Conservation (phyloP, 495 filamentous ascomycete species). For the Aspergillus steynii region DNA sequence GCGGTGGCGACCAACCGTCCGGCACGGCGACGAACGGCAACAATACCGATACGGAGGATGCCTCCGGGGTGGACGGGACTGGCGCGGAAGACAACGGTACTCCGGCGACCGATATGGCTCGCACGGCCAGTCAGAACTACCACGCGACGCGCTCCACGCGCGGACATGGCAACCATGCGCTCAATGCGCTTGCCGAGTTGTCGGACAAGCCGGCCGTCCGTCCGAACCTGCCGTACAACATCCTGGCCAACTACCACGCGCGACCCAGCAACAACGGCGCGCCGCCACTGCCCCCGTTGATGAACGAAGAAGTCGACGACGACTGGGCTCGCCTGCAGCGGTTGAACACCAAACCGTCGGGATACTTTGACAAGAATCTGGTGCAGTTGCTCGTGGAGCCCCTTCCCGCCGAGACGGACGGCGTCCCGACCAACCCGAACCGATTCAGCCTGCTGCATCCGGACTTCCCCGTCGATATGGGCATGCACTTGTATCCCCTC, state of each 20-base stretch:
- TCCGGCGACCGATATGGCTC: slow-evolving; percentile 66
- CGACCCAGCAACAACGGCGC: slow-evolving; percentile 45
- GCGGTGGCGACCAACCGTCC: slow-evolving; percentile 44
- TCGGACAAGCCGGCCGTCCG: slow-evolving; percentile 64
- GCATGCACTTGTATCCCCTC: slow-evolving; percentile 38
- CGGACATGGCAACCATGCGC: slow-evolving; percentile 54
- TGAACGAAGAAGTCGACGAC: slow-evolving; percentile 57
- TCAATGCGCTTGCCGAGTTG: slow-evolving; percentile 61
- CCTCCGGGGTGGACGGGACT: slow-evolving; percentile 38
- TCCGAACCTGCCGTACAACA: slow-evolving; percentile 63
- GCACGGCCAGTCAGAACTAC: slow-evolving; percentile 62
- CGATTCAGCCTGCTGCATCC: slow-evolving; percentile 42
- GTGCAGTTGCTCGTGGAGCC: slow-evolving; percentile 38
- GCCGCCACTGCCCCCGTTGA: slow-evolving; percentile 51
- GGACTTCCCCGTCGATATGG: slow-evolving; percentile 40
- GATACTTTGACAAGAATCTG: slow-evolving; percentile 42
- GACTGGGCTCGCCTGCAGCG: slow-evolving; percentile 60
- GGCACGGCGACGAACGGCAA: slow-evolving; percentile 44
- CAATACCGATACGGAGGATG: slow-evolving; percentile 48
- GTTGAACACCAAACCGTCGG: slow-evolving; percentile 32
- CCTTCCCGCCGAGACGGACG: slow-evolving; percentile 32
- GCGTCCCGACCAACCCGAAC: slow-evolving; percentile 35
- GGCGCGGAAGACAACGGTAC: slow-evolving; percentile 57
- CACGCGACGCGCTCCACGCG: slow-evolving; percentile 74
- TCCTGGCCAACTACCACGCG: slow-evolving; percentile 51